Evolutionary conservation across 345 rosid genomes (phyloP).

Genomic region (Adansonia digitata): DNA sequence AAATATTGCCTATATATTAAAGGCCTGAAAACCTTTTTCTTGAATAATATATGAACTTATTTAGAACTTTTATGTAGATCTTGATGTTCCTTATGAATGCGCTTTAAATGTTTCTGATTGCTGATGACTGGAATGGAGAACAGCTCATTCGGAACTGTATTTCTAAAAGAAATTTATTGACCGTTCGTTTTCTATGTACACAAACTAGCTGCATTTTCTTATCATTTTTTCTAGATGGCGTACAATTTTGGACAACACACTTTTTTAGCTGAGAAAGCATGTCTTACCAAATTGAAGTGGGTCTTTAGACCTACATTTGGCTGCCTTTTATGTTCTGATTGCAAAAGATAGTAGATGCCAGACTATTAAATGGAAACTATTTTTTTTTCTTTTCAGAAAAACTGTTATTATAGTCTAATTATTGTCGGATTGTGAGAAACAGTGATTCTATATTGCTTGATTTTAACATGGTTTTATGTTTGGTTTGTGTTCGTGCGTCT

Average conservation of each 20-base stretch:
- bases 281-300: not conserved
- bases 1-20: not conserved
- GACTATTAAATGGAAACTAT: not conserved
- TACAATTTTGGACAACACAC: not conserved
- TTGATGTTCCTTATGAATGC: not conserved
- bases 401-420: not conserved
- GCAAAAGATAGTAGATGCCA: not conserved
- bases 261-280: not conserved
- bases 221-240: not conserved
- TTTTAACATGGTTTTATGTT: not conserved
- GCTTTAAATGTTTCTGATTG: not conserved
- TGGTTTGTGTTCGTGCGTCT: not conserved
- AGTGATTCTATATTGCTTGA: not conserved
- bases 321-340: not conserved
- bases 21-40: too few species aligned
- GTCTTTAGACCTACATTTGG: not conserved
- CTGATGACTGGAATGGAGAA: not conserved
- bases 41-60: not conserved
- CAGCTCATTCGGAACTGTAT: not conserved
- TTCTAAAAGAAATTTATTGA: not conserved
- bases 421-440: not conserved
- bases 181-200: not conserved
- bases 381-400: not conserved
- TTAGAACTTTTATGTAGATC: not conserved
- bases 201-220: not conserved